These are phyloP conservation scores for Wickerhamiella spandovensis DNA, from an alignment of 805 yeast genomes.

Conservation along the genomic window DNA sequence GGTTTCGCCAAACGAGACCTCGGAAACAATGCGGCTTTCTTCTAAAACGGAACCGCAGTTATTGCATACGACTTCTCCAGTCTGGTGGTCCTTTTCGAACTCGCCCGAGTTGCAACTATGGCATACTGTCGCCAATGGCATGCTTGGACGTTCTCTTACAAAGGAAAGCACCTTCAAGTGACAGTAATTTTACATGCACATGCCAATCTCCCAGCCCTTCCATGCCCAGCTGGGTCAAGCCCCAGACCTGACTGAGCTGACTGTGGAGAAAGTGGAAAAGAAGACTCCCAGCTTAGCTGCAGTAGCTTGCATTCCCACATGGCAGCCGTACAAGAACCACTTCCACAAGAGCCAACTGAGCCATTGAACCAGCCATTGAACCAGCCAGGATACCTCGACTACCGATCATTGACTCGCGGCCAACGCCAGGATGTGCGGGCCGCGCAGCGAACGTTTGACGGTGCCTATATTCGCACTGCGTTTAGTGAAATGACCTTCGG, in stretches of 20 bases:
- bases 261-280: too few relatives aligned
- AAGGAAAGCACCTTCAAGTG: background rate
- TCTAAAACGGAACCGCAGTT: slow-evolving; percentile 79
- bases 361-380: background rate
- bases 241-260: too few relatives aligned
- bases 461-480: slow-evolving; percentile 67
- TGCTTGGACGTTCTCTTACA: background rate
- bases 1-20: slow-evolving; percentile 86
- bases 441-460: slow-evolving; percentile 73
- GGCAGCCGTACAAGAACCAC: background rate
- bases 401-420: slow-evolving; percentile 8
- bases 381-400: background rate
- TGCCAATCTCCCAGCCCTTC: too few relatives aligned
- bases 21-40: slow-evolving; percentile 89
- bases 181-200: background rate
- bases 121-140: slow-evolving; percentile 7
- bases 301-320: too few relatives aligned
- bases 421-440: slow-evolving; percentile 33
- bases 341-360: background rate
- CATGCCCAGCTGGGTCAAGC: background rate
- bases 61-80: slow-evolving; percentile 57
- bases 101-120: slow-evolving; percentile 13
- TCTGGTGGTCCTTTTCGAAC: slow-evolving; percentile 12
- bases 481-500: slow-evolving; percentile 56
- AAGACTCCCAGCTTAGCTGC: too few relatives aligned